These are phyloP conservation scores for Salvia hispanica DNA, from an alignment of 257 asterid genomes.

Conservation along the genomic window DNA sequence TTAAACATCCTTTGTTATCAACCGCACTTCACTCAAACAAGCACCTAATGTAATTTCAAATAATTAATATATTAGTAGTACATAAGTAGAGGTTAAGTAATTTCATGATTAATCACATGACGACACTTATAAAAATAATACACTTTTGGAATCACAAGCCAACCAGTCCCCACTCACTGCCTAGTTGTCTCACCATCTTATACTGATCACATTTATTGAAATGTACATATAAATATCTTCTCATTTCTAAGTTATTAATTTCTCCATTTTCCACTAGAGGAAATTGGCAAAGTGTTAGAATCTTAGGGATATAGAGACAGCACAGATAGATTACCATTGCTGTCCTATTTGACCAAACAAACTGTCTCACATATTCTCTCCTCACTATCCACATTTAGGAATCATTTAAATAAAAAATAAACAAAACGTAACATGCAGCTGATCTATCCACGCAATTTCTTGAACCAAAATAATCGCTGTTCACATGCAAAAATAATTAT, in stretches of 20 bases:
- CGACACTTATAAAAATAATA: no score
- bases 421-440: conserved; percentile 69
- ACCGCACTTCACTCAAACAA: no score
- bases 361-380: conserved; percentile 37
- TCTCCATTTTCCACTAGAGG: background rate
- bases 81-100: no score
- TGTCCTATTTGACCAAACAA: conserved; percentile 57
- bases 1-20: no score
- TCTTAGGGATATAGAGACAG: conserved; percentile 51
- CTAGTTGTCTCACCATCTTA: conserved; percentile 51
- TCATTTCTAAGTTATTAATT: background rate
- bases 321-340: conserved; percentile 53
- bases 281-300: conserved; percentile 27
- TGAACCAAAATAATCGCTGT: conserved; percentile 33
- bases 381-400: conserved; percentile 27
- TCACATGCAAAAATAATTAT: conserved; percentile 36
- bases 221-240: background rate
- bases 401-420: conserved; percentile 24
- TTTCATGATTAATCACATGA: no score
- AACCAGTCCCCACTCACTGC: conserved; percentile 38
- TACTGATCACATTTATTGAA: conserved; percentile 27
- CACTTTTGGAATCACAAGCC: conserved; percentile 10
- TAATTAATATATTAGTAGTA: no score
- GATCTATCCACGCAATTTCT: conserved; percentile 41
- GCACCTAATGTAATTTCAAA: no score